Conservation (phyloP, 176 grass and related monocot species). For the Rhipidocladum racemiflorum region DNA sequence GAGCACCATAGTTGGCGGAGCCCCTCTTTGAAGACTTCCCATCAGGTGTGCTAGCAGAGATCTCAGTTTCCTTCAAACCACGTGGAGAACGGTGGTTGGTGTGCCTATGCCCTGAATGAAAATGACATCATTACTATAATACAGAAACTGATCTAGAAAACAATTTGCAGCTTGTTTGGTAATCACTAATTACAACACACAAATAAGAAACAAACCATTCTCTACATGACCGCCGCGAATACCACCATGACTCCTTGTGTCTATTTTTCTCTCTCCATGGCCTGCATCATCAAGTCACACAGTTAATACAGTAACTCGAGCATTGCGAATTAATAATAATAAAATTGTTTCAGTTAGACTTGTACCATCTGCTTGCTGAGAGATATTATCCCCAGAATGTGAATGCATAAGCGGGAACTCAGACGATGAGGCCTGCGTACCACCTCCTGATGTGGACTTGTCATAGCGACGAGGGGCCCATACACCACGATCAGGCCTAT, state of each 20-base stretch:
- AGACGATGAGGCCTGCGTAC: slow-evolving; percentile 37
- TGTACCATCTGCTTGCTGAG: slow-evolving; percentile 59
- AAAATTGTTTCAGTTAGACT: neutral
- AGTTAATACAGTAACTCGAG: slow-evolving; percentile 14
- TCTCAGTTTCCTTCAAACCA: slow-evolving; percentile 70
- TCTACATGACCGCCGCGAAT: slow-evolving; percentile 48
- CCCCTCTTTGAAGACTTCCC: slow-evolving; percentile 76
- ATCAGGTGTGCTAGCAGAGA: slow-evolving; percentile 54
- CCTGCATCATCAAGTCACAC: slow-evolving; percentile 23
- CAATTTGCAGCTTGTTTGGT: slow-evolving; percentile 5
- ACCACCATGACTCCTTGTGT: slow-evolving; percentile 60
- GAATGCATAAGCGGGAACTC: slow-evolving; percentile 35
- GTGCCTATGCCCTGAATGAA: slow-evolving; percentile 71
- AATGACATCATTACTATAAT: neutral
- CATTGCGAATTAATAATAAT: neutral
- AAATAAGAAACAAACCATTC: slow-evolving; percentile 59
- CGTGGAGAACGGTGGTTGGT: slow-evolving; percentile 62
- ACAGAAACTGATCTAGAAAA: neutral
- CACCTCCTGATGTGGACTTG: slow-evolving; percentile 44
- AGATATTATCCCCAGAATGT: slow-evolving; percentile 48
- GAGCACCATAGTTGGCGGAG: slow-evolving; percentile 61
- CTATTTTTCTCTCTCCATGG: slow-evolving; percentile 75
- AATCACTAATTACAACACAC: neutral
- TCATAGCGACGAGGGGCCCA: slow-evolving; percentile 83
- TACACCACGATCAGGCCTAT: slow-evolving; percentile 80